These are phyloP conservation scores for Gracilaria gracilis DNA, from an alignment of 23 red algal species.

Conservation along the genomic window DNA sequence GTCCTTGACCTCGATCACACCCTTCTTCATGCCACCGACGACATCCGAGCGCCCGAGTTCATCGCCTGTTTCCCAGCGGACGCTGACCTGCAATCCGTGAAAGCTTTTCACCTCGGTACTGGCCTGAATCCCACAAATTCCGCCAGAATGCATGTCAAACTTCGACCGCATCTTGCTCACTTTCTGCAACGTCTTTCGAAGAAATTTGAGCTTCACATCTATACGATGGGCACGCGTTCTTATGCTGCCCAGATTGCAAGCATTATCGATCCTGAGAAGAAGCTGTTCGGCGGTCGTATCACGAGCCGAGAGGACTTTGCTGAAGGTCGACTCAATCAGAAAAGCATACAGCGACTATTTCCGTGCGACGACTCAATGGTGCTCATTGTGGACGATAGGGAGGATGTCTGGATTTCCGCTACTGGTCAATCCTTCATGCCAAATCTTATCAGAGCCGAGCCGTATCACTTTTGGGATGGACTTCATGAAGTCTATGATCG, in stretches of 20 bases:
- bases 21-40: constrained; percentile 93
- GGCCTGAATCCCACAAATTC: not conserved
- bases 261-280: constrained; percentile 83
- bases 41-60: constrained; percentile 63
- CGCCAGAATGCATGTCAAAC: constrained; percentile 82
- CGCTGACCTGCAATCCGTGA: constrained; percentile 55
- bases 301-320: constrained; percentile 95
- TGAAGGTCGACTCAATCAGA: constrained; percentile 92
- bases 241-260: constrained; percentile 91
- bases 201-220: constrained; percentile 98
- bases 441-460: constrained; percentile 90
- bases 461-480: constrained; percentile 92
- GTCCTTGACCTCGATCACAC: constrained; percentile 99
- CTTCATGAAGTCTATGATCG: constrained; percentile 80
- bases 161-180: constrained; percentile 78
- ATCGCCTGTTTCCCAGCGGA: constrained; percentile 22
- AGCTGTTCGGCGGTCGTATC: constrained; percentile 91
- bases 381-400: constrained; percentile 97
- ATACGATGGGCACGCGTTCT: constrained; percentile 96
- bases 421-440: constrained; percentile 66
- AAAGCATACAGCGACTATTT: constrained; percentile 93
- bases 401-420: constrained; percentile 92
- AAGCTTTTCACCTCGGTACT: constrained; percentile 33
- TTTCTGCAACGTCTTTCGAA: constrained; percentile 70
- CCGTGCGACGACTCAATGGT: constrained; percentile 99